Evolutionary conservation across 495 filamentous ascomycete species (phyloP), one percentile per base, ranked within the genome.

Genomic region (Penicillium herquei): DNA sequence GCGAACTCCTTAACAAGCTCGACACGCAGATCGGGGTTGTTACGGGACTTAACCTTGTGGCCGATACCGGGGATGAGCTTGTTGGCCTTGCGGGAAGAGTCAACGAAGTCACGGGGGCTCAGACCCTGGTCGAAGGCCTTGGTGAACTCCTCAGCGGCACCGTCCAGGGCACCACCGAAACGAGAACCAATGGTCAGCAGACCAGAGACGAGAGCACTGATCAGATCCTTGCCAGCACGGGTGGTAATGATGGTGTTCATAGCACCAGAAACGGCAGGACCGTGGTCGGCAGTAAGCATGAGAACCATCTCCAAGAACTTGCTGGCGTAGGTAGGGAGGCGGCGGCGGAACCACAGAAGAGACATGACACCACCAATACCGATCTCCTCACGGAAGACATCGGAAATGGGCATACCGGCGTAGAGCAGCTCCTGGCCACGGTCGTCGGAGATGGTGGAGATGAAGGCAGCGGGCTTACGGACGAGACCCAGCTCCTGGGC

Each of bases 191-290:
- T 98, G 57, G 94, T 98, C 72, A 98, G 82, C 42, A 98, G 90
- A 90, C 94, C 94, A 62, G 87, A 87, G 49, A 98, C 94, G 51
- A 98, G 81, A 39, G 94, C 88, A 65, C 86, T 90, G 81, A 98
- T 96, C 59, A 98, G 81, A 75, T 98, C 94, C 82, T 98, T 98
- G 69, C 94, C 94, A 52, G 94, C 94, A 85, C 94, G 88, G 44
- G 94, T 98, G 51, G 94, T 98, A 74, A 98, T 98, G 76, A 98
- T 98, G 59, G 94, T 98, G 87, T 98, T 98, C 94, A 98, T 98
- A 65, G 94, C 94, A 80, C 94, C 94, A 61, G 94, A 98, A 57
- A 98, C 94, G 67, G 94, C 94, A 41, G 94, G 94, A 76, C 94
- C 94, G 85, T 98, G 94, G 70, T 98, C 94, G 63, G 94, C 94